Base-by-base conservation (phyloP, 352 stramenopile genomes). In the Phytophthora pinifolia region DNA sequence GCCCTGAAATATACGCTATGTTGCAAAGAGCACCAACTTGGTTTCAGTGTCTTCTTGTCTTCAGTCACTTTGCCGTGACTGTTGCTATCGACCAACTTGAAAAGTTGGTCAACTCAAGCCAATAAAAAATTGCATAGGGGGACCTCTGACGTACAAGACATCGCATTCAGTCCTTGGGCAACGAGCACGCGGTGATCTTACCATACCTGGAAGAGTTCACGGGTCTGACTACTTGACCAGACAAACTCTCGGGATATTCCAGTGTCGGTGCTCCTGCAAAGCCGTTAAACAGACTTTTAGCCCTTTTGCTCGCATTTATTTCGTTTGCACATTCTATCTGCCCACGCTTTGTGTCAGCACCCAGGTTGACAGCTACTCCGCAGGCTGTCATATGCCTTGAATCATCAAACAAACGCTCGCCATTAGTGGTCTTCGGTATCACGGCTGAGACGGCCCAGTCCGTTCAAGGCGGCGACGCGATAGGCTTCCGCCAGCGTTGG, bases 401-500 rank as follows among this genome's bases (percentile, higher is more conserved):
- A 44, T 35, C 36, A 33, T 44, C 30, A 49, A 35, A 7, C 37
- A 30, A 17, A 25, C 17, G 12, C 32, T 50, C 42, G 57, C 66
- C 83, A 56, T 67, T 89, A 65, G 59, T 86, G 54, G 59, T 92
- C 72, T 59, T 82, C 38, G 38, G 85, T 86, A 62, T 86, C 72
- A 46, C 83, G 72, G 71, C 88, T 79, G 70, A 97, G 76, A 72
- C 94, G 65, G 55, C 83, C 79, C 25, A 97, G 67, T 46, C 86
- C 88, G 45, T 96, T 93, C 46, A 94, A 71, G 12, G 86, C 86
- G 3, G 88, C 88, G 14, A 95, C 84, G 18, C 89, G 89, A 44
- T 97, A 97, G 14, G 87, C 87, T 61, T 97, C 88, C n/a, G 87
- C 87, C 18, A 97, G 63, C 10, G 87, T 97, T 35, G 88, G 88